These are phyloP conservation scores for Colletotrichum karsti DNA, from an alignment of 2,329 filamentous ascomycete species.

Conservation along the genomic window DNA sequence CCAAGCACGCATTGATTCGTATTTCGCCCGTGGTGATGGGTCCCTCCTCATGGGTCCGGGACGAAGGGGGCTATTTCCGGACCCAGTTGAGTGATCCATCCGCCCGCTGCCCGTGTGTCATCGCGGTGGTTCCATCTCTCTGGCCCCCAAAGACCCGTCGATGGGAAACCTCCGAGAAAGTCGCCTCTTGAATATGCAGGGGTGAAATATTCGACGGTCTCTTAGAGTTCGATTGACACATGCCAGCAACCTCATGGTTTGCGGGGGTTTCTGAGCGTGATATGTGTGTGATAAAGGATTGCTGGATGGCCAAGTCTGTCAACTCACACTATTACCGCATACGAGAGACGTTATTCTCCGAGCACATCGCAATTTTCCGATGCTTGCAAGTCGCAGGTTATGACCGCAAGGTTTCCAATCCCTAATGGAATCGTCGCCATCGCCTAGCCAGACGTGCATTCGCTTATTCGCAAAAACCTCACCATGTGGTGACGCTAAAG, in stretches of 20 bases:
- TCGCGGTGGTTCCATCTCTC: neutral
- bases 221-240: neutral
- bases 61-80: neutral
- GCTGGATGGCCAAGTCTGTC: neutral
- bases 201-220: neutral
- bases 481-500: neutral
- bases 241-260: neutral
- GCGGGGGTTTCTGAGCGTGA: neutral
- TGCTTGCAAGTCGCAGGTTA: neutral
- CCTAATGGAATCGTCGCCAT: neutral
- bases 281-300: neutral
- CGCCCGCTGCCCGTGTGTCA: neutral
- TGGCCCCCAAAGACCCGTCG: neutral
- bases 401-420: neutral
- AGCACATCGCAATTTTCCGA: neutral
- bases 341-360: neutral
- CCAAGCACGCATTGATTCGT: conserved; percentile 2
- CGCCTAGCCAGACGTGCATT: neutral
- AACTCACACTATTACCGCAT: neutral
- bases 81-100: neutral
- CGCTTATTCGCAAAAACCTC: neutral
- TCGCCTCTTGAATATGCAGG: neutral
- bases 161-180: conserved; percentile 7
- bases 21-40: neutral
- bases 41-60: neutral